These are phyloP conservation scores for Mycosphaerella sp. DNA, from an alignment of 2,329 filamentous ascomycete species.

Conservation along the genomic window DNA sequence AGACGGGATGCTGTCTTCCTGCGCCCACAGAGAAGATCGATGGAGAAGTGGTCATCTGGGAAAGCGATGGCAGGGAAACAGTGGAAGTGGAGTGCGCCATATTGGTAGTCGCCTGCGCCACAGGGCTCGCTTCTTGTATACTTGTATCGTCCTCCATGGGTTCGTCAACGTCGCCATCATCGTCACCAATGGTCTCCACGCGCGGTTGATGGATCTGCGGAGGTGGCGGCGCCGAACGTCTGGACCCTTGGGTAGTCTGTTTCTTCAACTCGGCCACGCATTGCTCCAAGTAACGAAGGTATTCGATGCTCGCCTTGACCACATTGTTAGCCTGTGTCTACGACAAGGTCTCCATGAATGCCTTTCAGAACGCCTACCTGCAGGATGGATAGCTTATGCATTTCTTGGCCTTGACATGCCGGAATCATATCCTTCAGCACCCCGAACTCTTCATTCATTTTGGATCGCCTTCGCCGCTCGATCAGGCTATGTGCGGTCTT, in stretches of 20 bases:
- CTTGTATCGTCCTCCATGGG: slow-evolving; percentile 58
- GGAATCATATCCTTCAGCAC: slow-evolving; percentile 93
- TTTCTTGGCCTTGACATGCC: slow-evolving; percentile 84
- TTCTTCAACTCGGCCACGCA: slow-evolving; percentile 76
- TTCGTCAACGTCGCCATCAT: slow-evolving; percentile 44
- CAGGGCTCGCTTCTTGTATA: slow-evolving; percentile 8
- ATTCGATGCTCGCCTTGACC: slow-evolving; percentile 86
- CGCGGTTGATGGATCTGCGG: slow-evolving; percentile 1
- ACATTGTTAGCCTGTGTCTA: slow-evolving; percentile 6
- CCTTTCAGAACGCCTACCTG: no score
- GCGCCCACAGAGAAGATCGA: slow-evolving; percentile 27
- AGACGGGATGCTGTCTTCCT: slow-evolving; percentile 36
- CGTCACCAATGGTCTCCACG: slow-evolving; percentile 36
- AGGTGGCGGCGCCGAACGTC: slow-evolving; percentile 18
- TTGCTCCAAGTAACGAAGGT: slow-evolving; percentile 86
- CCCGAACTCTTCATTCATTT: slow-evolving; percentile 98
- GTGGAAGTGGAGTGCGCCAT: slow-evolving; percentile 21
- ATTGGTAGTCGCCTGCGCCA: slow-evolving; percentile 33
- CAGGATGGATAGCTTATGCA: slow-evolving; percentile 95
- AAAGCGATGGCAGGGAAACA: slow-evolving; percentile 37
- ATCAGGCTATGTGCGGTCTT: slow-evolving; percentile 97
- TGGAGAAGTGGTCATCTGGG: slow-evolving; percentile 29
- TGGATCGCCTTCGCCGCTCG: slow-evolving; percentile 79
- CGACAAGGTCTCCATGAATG: neutral
- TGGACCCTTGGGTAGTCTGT: slow-evolving; percentile 32